Percentiles rank a stretch among this genome's conserved stretches.
phyloP scores from a whole-genome alignment of 2,329 filamentous ascomycete species.

The Colletotrichum chlorophyti region DNA sequence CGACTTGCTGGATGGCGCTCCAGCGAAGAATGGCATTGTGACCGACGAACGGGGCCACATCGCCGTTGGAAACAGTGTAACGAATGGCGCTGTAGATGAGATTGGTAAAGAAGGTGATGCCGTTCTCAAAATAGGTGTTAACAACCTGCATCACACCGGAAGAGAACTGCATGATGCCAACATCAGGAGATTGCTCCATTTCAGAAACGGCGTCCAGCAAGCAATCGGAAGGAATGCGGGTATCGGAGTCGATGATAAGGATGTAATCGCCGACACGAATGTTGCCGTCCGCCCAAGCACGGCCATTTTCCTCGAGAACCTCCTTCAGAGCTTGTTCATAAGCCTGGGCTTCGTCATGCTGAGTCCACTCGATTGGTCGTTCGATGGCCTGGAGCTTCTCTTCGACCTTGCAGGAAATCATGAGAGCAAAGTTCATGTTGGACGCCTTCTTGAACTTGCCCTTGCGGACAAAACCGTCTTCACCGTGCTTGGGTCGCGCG shows the following conservation, averaged over 20 bases:
- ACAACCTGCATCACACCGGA: conserved; percentile 83
- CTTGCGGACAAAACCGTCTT: conserved; percentile 66
- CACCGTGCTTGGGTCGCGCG: conserved; percentile 68
- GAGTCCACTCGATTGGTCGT: conserved; percentile 68
- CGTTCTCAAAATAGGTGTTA: conserved; percentile 74
- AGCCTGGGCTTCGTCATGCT: conserved; percentile 70
- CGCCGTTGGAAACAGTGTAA: conserved; percentile 78
- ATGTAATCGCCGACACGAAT: conserved; percentile 88
- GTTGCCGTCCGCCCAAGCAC: conserved; percentile 84
- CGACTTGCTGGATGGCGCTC: conserved; percentile 77
- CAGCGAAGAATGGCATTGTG: conserved; percentile 80
- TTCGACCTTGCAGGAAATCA: conserved; percentile 74
- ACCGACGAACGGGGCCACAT: conserved; percentile 81
- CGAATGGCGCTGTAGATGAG: conserved; percentile 79
- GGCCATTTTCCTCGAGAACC: conserved; percentile 70
- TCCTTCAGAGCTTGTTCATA: conserved; percentile 72
- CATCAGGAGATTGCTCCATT: conserved; percentile 80
- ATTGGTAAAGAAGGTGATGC: conserved; percentile 76
- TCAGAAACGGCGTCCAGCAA: conserved; percentile 81
- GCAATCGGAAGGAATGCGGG: conserved; percentile 78
- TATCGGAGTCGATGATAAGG: conserved; percentile 79
- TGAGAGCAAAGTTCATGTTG: conserved; percentile 76
- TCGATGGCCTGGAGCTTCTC: conserved; percentile 67
- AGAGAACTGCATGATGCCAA: conserved; percentile 80
- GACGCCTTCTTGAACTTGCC: conserved; percentile 76